Evolutionary conservation across 768 basidiomycete species (phyloP).

Genomic region (Calocera viscosa): DNA sequence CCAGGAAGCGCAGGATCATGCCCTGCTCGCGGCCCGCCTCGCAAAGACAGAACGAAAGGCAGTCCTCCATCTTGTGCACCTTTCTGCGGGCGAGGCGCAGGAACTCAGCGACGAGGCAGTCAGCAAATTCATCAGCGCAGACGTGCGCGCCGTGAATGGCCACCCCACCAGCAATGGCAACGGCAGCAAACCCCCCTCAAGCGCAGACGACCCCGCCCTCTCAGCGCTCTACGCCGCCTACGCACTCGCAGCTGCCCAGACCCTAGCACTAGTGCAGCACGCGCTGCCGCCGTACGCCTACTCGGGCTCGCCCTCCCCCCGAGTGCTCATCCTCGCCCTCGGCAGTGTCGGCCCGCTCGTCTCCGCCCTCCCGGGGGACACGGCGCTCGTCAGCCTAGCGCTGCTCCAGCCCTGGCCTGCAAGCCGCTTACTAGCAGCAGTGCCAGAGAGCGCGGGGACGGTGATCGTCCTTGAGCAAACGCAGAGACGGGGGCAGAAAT

Average conservation of each 20-base stretch:
- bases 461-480: conserved; percentile 77
- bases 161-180: conserved; percentile 24
- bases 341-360: conserved; percentile 33
- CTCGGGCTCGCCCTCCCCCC: conserved; percentile 43
- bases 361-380: conserved; percentile 40
- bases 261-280: conserved; percentile 48
- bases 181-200: too few species aligned
- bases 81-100: conserved; percentile 29
- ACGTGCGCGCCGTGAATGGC: conserved; percentile 24
- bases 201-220: conserved; percentile 18
- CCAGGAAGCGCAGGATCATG: conserved; percentile 82
- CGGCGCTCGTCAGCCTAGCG: conserved; percentile 50
- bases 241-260: conserved; percentile 53
- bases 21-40: conserved; percentile 70
- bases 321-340: conserved; percentile 59
- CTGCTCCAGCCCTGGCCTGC: conserved; percentile 58
- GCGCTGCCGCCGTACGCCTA: conserved; percentile 44
- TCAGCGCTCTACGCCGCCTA: conserved; percentile 40
- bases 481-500: conserved; percentile 62
- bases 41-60: conserved; percentile 57
- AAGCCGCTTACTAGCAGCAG: conserved; percentile 40
- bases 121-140: conserved; percentile 45
- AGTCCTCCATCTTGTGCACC: conserved; percentile 77
- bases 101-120: conserved; percentile 50
- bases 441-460: conserved; percentile 51